Conservation (phyloP, 129 eudicot genomes). For the Centrapalus pauciflorus region DNA sequence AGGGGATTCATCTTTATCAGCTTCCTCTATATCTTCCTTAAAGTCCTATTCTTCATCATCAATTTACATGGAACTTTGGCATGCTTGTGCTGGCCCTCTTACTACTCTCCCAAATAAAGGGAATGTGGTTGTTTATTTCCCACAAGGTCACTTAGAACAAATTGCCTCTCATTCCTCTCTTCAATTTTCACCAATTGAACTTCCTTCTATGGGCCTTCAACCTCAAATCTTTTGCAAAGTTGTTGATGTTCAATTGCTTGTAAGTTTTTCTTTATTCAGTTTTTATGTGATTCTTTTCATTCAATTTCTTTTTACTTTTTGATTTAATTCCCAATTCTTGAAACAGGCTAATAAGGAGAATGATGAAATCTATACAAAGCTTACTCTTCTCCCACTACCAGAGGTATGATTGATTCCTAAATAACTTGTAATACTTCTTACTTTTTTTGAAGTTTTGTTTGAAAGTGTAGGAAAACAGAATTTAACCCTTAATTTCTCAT, state of each 20-base stretch:
- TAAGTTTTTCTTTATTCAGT: conserved; percentile 27
- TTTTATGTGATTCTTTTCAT: background rate
- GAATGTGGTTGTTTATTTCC: conserved; percentile 78
- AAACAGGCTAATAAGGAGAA: conserved; percentile 75
- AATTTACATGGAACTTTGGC: conserved; percentile 77
- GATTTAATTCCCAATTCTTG: conserved; percentile 19
- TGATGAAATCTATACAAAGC: conserved; percentile 84
- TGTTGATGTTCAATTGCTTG: conserved; percentile 76
- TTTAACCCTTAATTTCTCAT: background rate
- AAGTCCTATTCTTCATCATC: conserved; percentile 32
- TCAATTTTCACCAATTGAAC: conserved; percentile 42
- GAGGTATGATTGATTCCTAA: conserved; percentile 38
- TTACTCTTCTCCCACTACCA: conserved; percentile 61
- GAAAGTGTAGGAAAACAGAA: background rate
- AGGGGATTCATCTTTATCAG: conserved; percentile 41
- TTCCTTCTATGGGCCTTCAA: conserved; percentile 59
- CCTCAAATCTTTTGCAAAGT: conserved; percentile 82
- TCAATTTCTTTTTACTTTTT: background rate
- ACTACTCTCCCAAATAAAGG: conserved; percentile 69
- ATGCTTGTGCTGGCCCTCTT: conserved; percentile 92
- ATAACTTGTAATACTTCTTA: conserved; percentile 3
- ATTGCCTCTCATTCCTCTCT: conserved; percentile 43
- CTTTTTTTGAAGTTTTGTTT: background rate
- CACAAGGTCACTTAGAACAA: conserved; percentile 80
- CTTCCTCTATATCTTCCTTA: conserved; percentile 42